These are phyloP conservation scores for Starmerella apis DNA, from an alignment of 805 yeast genomes.

Conservation along the genomic window DNA sequence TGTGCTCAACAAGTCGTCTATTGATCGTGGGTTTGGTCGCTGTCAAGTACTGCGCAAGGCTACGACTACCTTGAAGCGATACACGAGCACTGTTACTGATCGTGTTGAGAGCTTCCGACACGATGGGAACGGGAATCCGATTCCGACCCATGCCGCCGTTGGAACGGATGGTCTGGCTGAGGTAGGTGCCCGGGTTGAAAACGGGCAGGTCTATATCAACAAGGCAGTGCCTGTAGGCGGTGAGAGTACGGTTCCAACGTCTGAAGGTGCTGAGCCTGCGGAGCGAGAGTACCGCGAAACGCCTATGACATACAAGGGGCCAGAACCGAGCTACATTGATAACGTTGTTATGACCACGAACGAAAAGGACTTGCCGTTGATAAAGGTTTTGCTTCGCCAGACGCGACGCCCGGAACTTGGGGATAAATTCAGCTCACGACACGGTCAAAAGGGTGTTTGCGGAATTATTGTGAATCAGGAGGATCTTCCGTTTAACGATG, in stretches of 20 bases:
- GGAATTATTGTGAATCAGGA: slow-evolving; percentile 97
- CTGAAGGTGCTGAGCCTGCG: slow-evolving; percentile 27
- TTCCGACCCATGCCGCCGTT: slow-evolving; percentile 72
- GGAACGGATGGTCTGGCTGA: slow-evolving; percentile 97
- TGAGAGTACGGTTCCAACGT: slow-evolving; percentile 38
- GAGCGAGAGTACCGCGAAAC: slow-evolving; percentile 70
- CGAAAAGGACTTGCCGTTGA: slow-evolving; percentile 87
- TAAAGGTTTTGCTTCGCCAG: slow-evolving; percentile 85
- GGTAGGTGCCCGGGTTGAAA: slow-evolving; percentile 80
- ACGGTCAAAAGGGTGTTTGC: slow-evolving; percentile 98
- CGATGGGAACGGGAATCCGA: slow-evolving; percentile 44
- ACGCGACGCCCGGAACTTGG: slow-evolving; percentile 97
- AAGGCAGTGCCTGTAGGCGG: slow-evolving; percentile 77
- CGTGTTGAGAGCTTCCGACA: slow-evolving; percentile 84
- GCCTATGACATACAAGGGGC: slow-evolving; percentile 85
- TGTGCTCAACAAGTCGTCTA: slow-evolving; percentile 82
- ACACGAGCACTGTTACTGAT: slow-evolving; percentile 89
- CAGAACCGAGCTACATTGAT: slow-evolving; percentile 90
- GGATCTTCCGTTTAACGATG: slow-evolving; percentile 89
- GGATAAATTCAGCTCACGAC: slow-evolving; percentile 93
- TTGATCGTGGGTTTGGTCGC: slow-evolving; percentile 95
- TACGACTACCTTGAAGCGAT: slow-evolving; percentile 78
- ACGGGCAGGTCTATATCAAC: slow-evolving; percentile 90
- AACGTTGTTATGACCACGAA: slow-evolving; percentile 96
- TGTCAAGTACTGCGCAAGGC: slow-evolving; percentile 92